Evolutionary conservation across 768 basidiomycete species (phyloP), one percentile per base, ranked within the genome.

Genomic region (Suillus variegatus): DNA sequence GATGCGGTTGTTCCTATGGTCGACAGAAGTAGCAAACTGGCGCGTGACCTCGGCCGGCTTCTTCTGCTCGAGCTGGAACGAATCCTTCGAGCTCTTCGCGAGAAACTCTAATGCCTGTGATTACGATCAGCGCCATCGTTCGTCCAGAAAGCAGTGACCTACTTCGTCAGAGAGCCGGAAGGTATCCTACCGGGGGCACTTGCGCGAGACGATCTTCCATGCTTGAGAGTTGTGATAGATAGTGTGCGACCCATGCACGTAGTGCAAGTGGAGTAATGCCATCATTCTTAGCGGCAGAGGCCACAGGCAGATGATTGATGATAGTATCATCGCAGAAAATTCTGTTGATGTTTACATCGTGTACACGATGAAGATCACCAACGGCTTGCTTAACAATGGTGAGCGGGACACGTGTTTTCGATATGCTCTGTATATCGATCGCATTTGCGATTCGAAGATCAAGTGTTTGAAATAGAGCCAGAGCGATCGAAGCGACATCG

Each of bases 361-460:
- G 40, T 9, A 64, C 41, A 14, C 16, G n/a, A 47, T 61, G 38
- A 38, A 60, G 41, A 36, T 68, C 60, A 7, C 32, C 43, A 13
- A 49, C 55, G 2, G 72, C 75, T 6, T 68, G 3, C 12, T 67
- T 55, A 54, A 76, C 65, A 2, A 70, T 73, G 10, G 49, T 66
- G n/a, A 28, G 63, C 2, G 74, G 74, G 18, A 63, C 67, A 5
- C 75, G 75, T 52, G 63, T 68, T 44, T 0, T 38, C 3, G 65
- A 25, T 44, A 68, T 74, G 3, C 68, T 70, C 61, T 78, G 75
- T 2, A 76, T 16, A 13, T 76, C 76, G 41, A 77, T 73, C 32
- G 75, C 75, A 35, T 78, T 76, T 63, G 66, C 70, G 65, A 78
- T 76, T n/a, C 76, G 76, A 61, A 78, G 75, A 68, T 69, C 65